A percentile compares a stretch with the other conserved stretches of the same genome.
Conservation (phyloP, 2,329 filamentous ascomycete genomes). For the Sclerotinia glacialis region DNA sequence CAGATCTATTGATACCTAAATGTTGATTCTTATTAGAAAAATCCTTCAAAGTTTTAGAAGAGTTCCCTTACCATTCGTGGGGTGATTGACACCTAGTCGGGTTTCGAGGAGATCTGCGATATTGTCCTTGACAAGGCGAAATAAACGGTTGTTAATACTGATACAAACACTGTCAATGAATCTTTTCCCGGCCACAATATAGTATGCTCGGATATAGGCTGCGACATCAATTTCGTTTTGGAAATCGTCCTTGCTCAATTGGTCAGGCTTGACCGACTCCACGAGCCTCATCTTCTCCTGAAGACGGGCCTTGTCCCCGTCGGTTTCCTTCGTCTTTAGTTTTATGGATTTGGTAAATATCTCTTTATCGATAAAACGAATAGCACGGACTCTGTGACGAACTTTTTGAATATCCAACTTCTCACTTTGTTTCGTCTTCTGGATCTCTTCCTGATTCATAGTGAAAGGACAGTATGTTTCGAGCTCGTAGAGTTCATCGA, state of each 20-base stretch:
- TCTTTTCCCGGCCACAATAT: conserved; percentile 61
- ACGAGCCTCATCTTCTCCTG: conserved; percentile 11
- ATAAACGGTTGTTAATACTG: conserved; percentile 23
- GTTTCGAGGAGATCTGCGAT: conserved; percentile 25
- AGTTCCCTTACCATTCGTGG: conserved; percentile 22
- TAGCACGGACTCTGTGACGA: conserved; percentile 51
- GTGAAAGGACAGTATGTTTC: conserved; percentile 28
- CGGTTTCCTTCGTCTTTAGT: background rate
- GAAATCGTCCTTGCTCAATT: conserved; percentile 58
- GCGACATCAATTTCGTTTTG: conserved; percentile 59
- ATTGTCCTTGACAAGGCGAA: conserved; percentile 18
- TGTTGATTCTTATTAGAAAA: background rate
- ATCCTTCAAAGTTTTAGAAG: background rate
- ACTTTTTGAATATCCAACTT: conserved; percentile 46
- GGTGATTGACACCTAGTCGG: conserved; percentile 21
- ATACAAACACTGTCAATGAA: conserved; percentile 53
- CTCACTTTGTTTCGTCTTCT: conserved; percentile 48
- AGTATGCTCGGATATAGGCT: conserved; percentile 65
- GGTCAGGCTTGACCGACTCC: conserved; percentile 25
- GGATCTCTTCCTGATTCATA: conserved; percentile 41
- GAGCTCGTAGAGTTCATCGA: conserved; percentile 22
- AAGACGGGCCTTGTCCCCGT: conserved; percentile 17
- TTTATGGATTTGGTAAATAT: background rate
- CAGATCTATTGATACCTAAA: background rate
- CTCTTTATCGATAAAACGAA: conserved; percentile 39